These are phyloP conservation scores for Cephaloascus albidus DNA, from an alignment of 805 yeast species.

Conservation along the genomic window DNA sequence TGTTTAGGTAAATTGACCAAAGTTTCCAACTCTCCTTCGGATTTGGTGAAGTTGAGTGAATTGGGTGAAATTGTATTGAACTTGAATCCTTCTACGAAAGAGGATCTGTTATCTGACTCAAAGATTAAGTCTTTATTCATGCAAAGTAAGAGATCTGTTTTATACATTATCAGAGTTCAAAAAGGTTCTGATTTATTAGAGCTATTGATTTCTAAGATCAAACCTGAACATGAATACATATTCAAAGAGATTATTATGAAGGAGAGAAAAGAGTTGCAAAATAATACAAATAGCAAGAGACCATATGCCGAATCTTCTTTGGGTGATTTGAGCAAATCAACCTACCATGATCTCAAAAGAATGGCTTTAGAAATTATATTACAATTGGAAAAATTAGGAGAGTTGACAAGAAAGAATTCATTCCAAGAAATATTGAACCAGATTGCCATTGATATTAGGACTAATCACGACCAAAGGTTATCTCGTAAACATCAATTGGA, in stretches of 20 bases:
- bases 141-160: slow-evolving; percentile 75
- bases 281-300: slow-evolving; percentile 28
- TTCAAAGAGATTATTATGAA: slow-evolving; percentile 45
- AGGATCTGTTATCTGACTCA: slow-evolving; percentile 40
- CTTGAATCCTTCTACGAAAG: slow-evolving; percentile 42
- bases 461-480: slow-evolving; percentile 33
- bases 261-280: slow-evolving; percentile 28
- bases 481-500: slow-evolving; percentile 29
- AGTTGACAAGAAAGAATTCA: slow-evolving; percentile 55
- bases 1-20: slow-evolving; percentile 30
- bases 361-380: slow-evolving; percentile 65
- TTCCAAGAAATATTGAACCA: slow-evolving; percentile 77
- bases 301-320: slow-evolving; percentile 37
- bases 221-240: slow-evolving; percentile 56
- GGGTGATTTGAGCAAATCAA: slow-evolving; percentile 37
- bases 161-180: slow-evolving; percentile 80
- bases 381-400: slow-evolving; percentile 63
- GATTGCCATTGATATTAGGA: slow-evolving; percentile 69
- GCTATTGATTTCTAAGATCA: slow-evolving; percentile 56
- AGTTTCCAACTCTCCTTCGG: slow-evolving; percentile 24
- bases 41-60: slow-evolving; percentile 39
- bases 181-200: slow-evolving; percentile 59
- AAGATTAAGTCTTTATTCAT: slow-evolving; percentile 52
- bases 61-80: slow-evolving; percentile 44
- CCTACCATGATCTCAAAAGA: slow-evolving; percentile 72